Percentiles rank a stretch among this genome's conserved stretches.
phyloP scores from a whole-genome alignment of 2,329 filamentous ascomycete genomes.

The Calonectria pseudoreteaudii region DNA sequence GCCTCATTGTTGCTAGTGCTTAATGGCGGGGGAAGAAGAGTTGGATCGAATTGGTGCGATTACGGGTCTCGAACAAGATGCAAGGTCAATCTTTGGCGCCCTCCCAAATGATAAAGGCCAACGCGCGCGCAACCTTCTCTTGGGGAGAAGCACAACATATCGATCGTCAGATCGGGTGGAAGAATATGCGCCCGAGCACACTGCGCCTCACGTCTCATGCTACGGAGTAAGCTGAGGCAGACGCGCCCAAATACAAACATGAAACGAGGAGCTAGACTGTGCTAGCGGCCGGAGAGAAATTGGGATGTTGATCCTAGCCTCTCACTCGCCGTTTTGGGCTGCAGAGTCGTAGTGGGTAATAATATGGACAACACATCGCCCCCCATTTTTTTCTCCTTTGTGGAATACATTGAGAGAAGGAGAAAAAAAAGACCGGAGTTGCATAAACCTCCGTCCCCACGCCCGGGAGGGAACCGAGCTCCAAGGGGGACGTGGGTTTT shows the following conservation, averaged over 20 bases:
- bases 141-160: background rate
- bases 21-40: background rate
- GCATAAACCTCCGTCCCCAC: background rate
- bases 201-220: background rate
- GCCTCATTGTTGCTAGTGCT: background rate
- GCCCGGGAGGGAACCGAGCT: background rate
- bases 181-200: slow-evolving; percentile 4
- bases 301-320: background rate
- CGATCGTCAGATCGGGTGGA: background rate
- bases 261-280: background rate
- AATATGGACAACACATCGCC: background rate
- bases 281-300: background rate
- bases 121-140: background rate
- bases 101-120: background rate
- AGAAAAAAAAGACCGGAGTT: background rate
- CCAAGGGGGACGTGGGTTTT: background rate
- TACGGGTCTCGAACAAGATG: background rate
- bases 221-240: background rate
- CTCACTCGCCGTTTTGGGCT: background rate
- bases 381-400: background rate
- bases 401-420: background rate
- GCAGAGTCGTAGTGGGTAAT: background rate
- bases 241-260: background rate
- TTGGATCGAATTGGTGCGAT: background rate
- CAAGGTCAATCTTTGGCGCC: background rate